These are phyloP conservation scores for Penicillium arizonense DNA, from an alignment of 495 filamentous ascomycete genomes.

Conservation along the genomic window DNA sequence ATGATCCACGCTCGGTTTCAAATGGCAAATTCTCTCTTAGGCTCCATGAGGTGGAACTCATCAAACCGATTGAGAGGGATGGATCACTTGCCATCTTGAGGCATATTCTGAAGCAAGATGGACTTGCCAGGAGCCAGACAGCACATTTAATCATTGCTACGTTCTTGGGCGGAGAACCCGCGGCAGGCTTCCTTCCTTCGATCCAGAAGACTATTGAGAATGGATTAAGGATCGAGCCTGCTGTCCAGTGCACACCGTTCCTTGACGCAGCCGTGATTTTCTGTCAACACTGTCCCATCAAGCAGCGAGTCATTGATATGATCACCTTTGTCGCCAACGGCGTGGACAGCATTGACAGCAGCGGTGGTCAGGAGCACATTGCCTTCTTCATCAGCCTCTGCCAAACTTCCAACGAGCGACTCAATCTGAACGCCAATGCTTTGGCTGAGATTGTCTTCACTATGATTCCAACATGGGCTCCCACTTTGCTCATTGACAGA, in stretches of 20 bases:
- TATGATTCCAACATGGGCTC: slow-evolving; percentile 61
- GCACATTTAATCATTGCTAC: slow-evolving; percentile 37
- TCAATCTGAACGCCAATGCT: slow-evolving; percentile 28
- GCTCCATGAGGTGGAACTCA: slow-evolving; percentile 33
- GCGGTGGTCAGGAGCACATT: slow-evolving; percentile 58
- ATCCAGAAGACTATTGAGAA: slow-evolving; percentile 49
- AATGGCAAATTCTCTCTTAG: slow-evolving; percentile 40
- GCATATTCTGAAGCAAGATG: slow-evolving; percentile 43
- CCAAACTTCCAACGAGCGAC: slow-evolving; percentile 36
- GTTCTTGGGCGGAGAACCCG: slow-evolving; percentile 47
- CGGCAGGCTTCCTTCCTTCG: slow-evolving; percentile 33
- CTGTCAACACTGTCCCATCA: slow-evolving; percentile 41
- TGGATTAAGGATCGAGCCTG: slow-evolving; percentile 56
- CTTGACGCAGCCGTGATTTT: slow-evolving; percentile 50
- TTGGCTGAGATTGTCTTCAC: slow-evolving; percentile 49
- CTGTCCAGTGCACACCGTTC: slow-evolving; percentile 52
- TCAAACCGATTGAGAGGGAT: slow-evolving; percentile 31
- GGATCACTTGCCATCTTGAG: slow-evolving; percentile 37
- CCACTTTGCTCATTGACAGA: slow-evolving; percentile 62
- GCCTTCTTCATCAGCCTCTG: slow-evolving; percentile 54
- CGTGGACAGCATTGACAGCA: slow-evolving; percentile 53
- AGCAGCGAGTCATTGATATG: slow-evolving; percentile 38
- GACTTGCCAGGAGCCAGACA: slow-evolving; percentile 22
- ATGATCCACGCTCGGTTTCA: slow-evolving; percentile 24
- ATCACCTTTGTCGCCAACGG: slow-evolving; percentile 53